phyloP scores from a whole-genome alignment of 306 rosid species.

The Senna siamea region DNA sequence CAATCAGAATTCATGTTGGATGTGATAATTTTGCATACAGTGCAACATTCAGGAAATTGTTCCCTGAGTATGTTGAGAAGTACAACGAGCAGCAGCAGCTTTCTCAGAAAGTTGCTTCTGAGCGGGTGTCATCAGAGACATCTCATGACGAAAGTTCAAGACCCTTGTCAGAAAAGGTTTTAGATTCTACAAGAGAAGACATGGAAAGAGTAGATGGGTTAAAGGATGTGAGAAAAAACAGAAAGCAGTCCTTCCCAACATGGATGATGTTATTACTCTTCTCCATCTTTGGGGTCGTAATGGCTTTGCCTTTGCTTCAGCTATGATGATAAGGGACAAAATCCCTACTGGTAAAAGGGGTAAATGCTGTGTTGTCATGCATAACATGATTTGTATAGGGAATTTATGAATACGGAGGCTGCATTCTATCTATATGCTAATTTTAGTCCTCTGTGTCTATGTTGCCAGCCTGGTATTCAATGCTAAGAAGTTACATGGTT shows the following conservation, averaged over 20 bases:
- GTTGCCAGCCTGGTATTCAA: slow-evolving; percentile 44
- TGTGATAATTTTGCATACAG: slow-evolving; percentile 50
- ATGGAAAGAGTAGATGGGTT: slow-evolving; percentile 48
- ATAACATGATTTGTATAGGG: slow-evolving; percentile 62
- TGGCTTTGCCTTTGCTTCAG: slow-evolving; percentile 97
- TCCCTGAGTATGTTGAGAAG: slow-evolving; percentile 92
- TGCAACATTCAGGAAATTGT: slow-evolving; percentile 81
- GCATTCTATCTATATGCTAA: slow-evolving; percentile 44
- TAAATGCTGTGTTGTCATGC: slow-evolving; percentile 43
- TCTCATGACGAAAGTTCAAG: slow-evolving; percentile 49
- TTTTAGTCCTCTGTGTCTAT: slow-evolving; percentile 51
- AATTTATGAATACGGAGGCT: slow-evolving; percentile 50
- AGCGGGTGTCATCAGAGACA: slow-evolving; percentile 47
- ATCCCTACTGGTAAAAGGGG: slow-evolving; percentile 29
- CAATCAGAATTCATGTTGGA: slow-evolving; percentile 23
- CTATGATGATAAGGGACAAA: slow-evolving; percentile 47
- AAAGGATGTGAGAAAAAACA: slow-evolving; percentile 52
- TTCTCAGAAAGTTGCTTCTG: slow-evolving; percentile 57
- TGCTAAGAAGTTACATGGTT: slow-evolving; percentile 42
- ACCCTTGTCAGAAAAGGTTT: slow-evolving; percentile 47
- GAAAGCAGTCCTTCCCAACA: slow-evolving; percentile 71
- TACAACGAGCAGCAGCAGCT: slow-evolving; percentile 66
- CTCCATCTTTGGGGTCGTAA: slow-evolving; percentile 86
- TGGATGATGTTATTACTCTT: slow-evolving; percentile 90
- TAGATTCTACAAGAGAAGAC: slow-evolving; percentile 53